Evolutionary conservation across 768 basidiomycete species (phyloP).

Genomic region (Tricholoma furcatifolium): DNA sequence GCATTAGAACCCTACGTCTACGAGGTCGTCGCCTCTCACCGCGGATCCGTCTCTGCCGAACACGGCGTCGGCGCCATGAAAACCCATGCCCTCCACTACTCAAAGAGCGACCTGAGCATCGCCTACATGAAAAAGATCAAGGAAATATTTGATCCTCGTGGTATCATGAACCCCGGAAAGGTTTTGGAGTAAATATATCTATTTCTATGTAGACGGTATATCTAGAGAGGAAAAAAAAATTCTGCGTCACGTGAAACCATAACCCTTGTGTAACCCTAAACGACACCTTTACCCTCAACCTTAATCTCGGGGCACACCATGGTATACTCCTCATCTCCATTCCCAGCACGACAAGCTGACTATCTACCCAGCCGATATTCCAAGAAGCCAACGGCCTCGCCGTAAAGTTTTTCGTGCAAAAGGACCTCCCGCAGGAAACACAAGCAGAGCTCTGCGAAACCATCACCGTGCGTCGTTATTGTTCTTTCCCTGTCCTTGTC

Average conservation of each 20-base stretch:
- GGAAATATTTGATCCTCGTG: conserved; percentile 81
- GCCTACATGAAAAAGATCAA: conserved; percentile 92
- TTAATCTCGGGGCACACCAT: conserved; percentile 44
- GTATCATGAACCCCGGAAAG: conserved; percentile 93
- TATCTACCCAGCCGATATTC: conserved; percentile 56
- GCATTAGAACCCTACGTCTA: conserved; percentile 95
- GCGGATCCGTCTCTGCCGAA: conserved; percentile 94
- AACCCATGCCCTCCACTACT: conserved; percentile 84
- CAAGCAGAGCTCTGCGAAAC: conserved; percentile 74
- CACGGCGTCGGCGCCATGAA: conserved; percentile 98
- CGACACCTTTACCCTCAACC: conserved; percentile 42
- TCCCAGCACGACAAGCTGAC: neutral
- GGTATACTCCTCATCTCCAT: conserved; percentile 4
- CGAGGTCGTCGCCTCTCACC: conserved; percentile 79
- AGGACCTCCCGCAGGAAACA: conserved; percentile 65
- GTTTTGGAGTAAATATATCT: conserved; percentile 46
- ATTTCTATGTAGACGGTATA: too few species aligned
- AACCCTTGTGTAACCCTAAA: conserved; percentile 38
- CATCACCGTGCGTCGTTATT: conserved; percentile 52
- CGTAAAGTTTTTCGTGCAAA: conserved; percentile 84
- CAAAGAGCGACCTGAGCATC: conserved; percentile 77
- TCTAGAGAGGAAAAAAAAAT: too few species aligned
- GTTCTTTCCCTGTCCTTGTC: too few species aligned
- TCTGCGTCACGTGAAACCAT: conserved; percentile 28
- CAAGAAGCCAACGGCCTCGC: conserved; percentile 66